Evolutionary conservation across 306 rosid genomes (phyloP), one percentile per base, ranked within the genome.

Genomic region (Citrullus mucosospermus): DNA sequence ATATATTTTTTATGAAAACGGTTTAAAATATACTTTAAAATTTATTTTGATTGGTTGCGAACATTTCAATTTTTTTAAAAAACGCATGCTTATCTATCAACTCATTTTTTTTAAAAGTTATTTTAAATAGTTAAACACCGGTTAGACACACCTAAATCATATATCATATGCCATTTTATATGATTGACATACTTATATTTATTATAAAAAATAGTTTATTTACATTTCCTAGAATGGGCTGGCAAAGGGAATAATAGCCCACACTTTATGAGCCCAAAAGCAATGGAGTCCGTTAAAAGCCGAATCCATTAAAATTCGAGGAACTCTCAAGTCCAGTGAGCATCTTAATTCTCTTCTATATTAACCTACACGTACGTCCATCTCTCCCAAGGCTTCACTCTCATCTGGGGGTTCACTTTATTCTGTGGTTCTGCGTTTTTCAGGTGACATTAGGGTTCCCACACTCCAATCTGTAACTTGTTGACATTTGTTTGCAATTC

Each of bases 391-490:
- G 8, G 46, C 13, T 62, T 78, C 72, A 28, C 44, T 51, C 71
- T 30, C 50, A 78, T 78, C 90, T 77, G 57, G 85, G 85, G 68
- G 55, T 63, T 83, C 73, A 32, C 67, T 81, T 75, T 68, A 71
- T 77, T 86, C 76, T 76, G 93, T 85, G 91, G 88, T 77, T 86
- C 84, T 54, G 84, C 87, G 71, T 74, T 18, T 79, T 44, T 82
- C 85, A 77, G 94, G 97, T 88, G 83, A 53, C 78, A 32, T 66
- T 85, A 80, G 89, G 85, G 85, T 81, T 85, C 60, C 72, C 22
- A 51, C 6, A 3, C 65, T 38, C 43, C 10, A 30, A 28, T 43
- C 56, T 72, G 6, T 48, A 25, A 53, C 32, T 1, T 2, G 34
- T 8, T 4, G 8, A 60, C 51, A 22, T 22, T 63, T 44, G 17